Conservation (phyloP, 2,329 filamentous ascomycete genomes). For the Ascochyta pisi region DNA sequence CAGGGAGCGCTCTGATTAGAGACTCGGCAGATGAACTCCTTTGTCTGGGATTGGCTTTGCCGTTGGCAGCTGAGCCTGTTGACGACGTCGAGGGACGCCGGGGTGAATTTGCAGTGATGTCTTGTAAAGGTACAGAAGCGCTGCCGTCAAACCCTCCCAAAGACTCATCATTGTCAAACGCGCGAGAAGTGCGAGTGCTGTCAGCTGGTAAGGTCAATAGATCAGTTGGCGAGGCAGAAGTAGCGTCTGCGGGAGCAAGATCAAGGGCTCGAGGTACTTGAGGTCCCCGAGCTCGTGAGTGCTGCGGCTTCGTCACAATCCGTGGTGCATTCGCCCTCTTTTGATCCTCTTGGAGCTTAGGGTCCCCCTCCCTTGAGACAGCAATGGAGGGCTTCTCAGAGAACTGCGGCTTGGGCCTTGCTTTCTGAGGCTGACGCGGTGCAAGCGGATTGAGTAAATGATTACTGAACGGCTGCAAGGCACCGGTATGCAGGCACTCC, state of each 20-base stretch:
- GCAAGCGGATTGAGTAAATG: slow-evolving; percentile 41
- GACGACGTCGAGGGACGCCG: slow-evolving; percentile 42
- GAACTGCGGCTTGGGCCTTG: slow-evolving; percentile 18
- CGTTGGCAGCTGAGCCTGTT: slow-evolving; percentile 18
- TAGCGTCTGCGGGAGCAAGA: slow-evolving; percentile 29
- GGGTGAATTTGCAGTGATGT: slow-evolving; percentile 40
- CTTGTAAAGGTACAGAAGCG: slow-evolving; percentile 36
- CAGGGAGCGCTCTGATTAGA: slow-evolving; percentile 28
- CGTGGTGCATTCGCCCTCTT: slow-evolving; percentile 28
- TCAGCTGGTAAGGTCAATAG: slow-evolving; percentile 20
- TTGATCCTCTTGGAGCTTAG: slow-evolving; percentile 30
- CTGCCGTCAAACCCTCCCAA: slow-evolving; percentile 30
- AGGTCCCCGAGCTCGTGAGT: slow-evolving; percentile 11
- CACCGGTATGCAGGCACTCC: slow-evolving; percentile 70
- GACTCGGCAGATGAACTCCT: slow-evolving; percentile 33
- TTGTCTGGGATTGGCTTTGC: slow-evolving; percentile 19
- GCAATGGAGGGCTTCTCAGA: slow-evolving; percentile 27
- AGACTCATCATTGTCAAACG: slow-evolving; percentile 21
- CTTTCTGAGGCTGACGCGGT: slow-evolving; percentile 24
- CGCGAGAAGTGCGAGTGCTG: slow-evolving; percentile 12
- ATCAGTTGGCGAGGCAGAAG: slow-evolving; percentile 29
- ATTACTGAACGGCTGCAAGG: slow-evolving; percentile 56
- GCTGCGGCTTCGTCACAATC: slow-evolving; percentile 22
- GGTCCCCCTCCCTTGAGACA: slow-evolving; percentile 32
- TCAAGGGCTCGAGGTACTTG: slow-evolving; percentile 33